phyloP scores from a whole-genome alignment of 2,329 filamentous ascomycete genomes.

The Emmonsia crescens region DNA sequence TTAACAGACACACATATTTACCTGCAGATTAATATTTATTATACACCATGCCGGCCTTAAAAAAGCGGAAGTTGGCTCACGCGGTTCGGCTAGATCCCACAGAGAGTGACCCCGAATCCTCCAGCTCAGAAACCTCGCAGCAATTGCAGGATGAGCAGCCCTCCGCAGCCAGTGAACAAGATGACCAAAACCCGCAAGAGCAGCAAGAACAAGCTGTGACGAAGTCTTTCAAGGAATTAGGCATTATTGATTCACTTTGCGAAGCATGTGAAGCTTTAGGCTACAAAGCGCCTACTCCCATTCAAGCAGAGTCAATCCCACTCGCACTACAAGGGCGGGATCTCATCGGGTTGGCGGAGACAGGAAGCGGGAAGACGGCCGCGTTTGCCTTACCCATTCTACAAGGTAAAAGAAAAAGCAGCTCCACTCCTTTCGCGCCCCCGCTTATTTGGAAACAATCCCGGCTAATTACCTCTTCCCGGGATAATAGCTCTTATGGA shows the following conservation, averaged over 20 bases:
- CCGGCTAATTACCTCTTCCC: neutral
- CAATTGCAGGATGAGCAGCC: slow-evolving; percentile 7
- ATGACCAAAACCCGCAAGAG: slow-evolving; percentile 4
- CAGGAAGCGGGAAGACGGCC: slow-evolving; percentile 89
- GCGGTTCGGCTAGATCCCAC: slow-evolving; percentile 16
- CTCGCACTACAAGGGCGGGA: slow-evolving; percentile 69
- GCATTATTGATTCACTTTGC: slow-evolving; percentile 72
- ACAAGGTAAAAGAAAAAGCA: slow-evolving; percentile 41
- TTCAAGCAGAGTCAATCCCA: slow-evolving; percentile 78
- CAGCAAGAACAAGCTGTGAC: slow-evolving; percentile 1
- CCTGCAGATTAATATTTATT: neutral
- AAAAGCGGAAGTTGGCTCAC: slow-evolving; percentile 31
- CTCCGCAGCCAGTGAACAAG: slow-evolving; percentile 7
- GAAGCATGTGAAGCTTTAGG: slow-evolving; percentile 75
- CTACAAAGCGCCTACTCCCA: slow-evolving; percentile 79
- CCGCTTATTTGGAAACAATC: neutral
- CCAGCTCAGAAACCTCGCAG: slow-evolving; percentile 14
- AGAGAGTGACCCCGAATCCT: slow-evolving; percentile 10
- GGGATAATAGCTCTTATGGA: slow-evolving; percentile 58
- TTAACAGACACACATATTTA: neutral
- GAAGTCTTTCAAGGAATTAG: slow-evolving; percentile 43
- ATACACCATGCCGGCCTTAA: slow-evolving; percentile 27
- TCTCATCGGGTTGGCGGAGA: slow-evolving; percentile 88
- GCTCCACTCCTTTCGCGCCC: neutral
- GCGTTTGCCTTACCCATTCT: slow-evolving; percentile 90